Conservation (phyloP, 2,329 filamentous ascomycete genomes). For the Penicillium corylophilum region DNA sequence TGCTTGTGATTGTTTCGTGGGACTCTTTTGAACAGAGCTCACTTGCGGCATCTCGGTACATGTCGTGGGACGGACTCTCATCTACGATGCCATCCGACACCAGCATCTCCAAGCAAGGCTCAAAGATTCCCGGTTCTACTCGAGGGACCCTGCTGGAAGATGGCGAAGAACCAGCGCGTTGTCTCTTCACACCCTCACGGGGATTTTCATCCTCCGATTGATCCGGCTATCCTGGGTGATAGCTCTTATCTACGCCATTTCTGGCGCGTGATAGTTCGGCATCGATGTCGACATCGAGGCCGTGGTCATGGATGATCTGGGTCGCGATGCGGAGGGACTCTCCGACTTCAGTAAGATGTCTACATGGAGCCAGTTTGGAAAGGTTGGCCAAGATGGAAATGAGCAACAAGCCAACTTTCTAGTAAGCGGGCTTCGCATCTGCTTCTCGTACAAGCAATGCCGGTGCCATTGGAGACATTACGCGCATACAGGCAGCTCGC, state of each 20-base stretch:
- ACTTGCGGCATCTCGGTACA: neutral
- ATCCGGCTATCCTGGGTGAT: neutral
- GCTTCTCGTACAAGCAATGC: slow-evolving; percentile 3
- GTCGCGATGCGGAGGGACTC: slow-evolving; percentile 4
- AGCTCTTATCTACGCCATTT: neutral
- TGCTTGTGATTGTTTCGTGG: slow-evolving; percentile 1
- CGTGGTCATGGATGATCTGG: slow-evolving; percentile 5
- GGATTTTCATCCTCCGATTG: neutral
- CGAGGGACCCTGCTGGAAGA: neutral
- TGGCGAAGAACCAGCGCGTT: neutral
- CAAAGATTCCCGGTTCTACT: neutral
- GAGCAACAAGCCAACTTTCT: neutral
- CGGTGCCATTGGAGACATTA: slow-evolving; percentile 5
- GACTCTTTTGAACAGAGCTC: slow-evolving; percentile 2
- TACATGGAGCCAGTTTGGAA: neutral
- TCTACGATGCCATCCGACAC: neutral
- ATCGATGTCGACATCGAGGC: slow-evolving; percentile 2
- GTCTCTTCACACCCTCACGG: neutral
- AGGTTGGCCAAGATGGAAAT: neutral
- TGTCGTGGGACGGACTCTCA: neutral
- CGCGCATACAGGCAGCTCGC: slow-evolving; percentile 3
- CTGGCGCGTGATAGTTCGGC: neutral
- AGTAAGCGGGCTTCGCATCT: slow-evolving; percentile 3
- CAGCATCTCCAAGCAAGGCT: slow-evolving; percentile 1
- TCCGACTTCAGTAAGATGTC: slow-evolving; percentile 5